Percentiles rank a stretch among this genome's conserved stretches.
Conservation (phyloP, 345 rosid species). For the Euphorbia peplus region DNA sequence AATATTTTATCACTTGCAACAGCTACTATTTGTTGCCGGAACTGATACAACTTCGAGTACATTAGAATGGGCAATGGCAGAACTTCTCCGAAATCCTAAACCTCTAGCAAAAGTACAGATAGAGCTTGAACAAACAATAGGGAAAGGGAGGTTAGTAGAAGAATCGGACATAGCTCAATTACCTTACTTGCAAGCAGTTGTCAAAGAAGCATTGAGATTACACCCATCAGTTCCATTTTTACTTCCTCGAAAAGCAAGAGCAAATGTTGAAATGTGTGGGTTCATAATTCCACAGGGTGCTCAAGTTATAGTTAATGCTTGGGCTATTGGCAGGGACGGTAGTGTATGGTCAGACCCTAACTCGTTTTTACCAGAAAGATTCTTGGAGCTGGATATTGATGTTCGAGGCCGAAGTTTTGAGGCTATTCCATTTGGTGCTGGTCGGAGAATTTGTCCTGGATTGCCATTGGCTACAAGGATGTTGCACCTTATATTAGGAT, state of each 20-base stretch:
- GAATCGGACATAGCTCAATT: conserved; percentile 35
- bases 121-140: conserved; percentile 33
- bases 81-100: conserved; percentile 35
- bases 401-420: conserved; percentile 4
- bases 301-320: conserved; percentile 41
- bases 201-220: conserved; percentile 52
- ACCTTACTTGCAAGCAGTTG: conserved; percentile 44
- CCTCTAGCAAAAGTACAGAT: conserved; percentile 26
- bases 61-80: conserved; percentile 58
- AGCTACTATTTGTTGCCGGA: conserved; percentile 45
- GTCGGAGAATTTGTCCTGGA: conserved; percentile 18
- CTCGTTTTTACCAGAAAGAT: conserved; percentile 6
- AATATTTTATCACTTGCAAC: not conserved
- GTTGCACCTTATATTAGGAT: conserved; percentile 1
- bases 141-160: conserved; percentile 25
- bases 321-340: conserved; percentile 40
- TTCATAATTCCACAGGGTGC: conserved; percentile 39
- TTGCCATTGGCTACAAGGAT: conserved; percentile 10
- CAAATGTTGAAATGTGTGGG: conserved; percentile 27
- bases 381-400: conserved; percentile 6
- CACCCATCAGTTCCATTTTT: conserved; percentile 41
- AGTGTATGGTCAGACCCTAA: conserved; percentile 1
- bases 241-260: conserved; percentile 38
- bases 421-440: conserved; percentile 7
- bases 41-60: conserved; percentile 47